Conservation (phyloP, 306 rosid genomes). For the Spatholobus suberectus region DNA sequence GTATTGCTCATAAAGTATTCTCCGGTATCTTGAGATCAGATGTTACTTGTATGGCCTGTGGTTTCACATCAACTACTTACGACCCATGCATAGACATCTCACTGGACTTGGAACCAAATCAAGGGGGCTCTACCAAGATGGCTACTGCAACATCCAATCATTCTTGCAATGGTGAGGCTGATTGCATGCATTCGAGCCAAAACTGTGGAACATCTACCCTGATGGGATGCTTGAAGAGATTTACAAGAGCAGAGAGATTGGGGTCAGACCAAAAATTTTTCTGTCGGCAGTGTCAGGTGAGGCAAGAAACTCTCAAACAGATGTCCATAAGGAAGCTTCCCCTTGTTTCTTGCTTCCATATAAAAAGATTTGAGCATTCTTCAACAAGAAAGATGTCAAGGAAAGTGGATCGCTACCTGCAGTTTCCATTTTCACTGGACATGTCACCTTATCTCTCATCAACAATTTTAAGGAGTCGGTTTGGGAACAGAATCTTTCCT, state of each 20-base stretch:
- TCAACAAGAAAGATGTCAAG: slow-evolving; percentile 82
- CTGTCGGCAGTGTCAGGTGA: slow-evolving; percentile 90
- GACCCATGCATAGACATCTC: slow-evolving; percentile 96
- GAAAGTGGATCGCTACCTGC: slow-evolving; percentile 87
- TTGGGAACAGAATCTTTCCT: slow-evolving; percentile 84
- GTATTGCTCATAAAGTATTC: slow-evolving; percentile 91
- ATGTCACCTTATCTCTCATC: slow-evolving; percentile 92
- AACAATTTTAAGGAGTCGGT: slow-evolving; percentile 76
- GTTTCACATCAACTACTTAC: slow-evolving; percentile 94
- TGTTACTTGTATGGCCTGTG: slow-evolving; percentile 96
- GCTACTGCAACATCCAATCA: slow-evolving; percentile 57
- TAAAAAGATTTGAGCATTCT: slow-evolving; percentile 95
- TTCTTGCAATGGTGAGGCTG: slow-evolving; percentile 74
- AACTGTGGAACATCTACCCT: slow-evolving; percentile 69
- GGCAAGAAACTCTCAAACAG: slow-evolving; percentile 92
- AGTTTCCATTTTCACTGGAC: slow-evolving; percentile 87
- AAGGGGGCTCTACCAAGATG: slow-evolving; percentile 65
- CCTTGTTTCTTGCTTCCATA: slow-evolving; percentile 87
- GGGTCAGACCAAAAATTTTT: slow-evolving; percentile 94
- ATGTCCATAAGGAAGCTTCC: slow-evolving; percentile 97
- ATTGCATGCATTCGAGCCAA: slow-evolving; percentile 57
- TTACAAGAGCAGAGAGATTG: slow-evolving; percentile 88
- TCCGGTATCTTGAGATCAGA: slow-evolving; percentile 94
- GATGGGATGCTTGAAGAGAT: slow-evolving; percentile 87
- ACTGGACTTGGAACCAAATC: slow-evolving; percentile 83